Base-by-base conservation (phyloP, 495 filamentous ascomycete species). In the Sabuloglossum arenarium region DNA sequence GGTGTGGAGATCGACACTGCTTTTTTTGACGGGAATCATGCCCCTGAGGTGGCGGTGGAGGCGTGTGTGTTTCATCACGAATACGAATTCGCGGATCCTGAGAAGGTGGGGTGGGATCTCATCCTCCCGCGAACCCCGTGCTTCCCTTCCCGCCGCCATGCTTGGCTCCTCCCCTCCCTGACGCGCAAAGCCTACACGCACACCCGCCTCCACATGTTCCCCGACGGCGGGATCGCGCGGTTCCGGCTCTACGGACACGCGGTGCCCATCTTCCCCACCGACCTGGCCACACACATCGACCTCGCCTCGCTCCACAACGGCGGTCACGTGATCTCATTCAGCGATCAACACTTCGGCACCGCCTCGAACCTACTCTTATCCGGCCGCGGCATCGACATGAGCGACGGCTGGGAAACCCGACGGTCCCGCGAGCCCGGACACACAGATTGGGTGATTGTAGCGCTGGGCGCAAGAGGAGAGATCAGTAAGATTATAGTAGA, bases 321-420 rank as follows among this genome's bases (percentile, higher is more conserved):
- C 24, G 89, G 80, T 16, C 71, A 90, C 21, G 86, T 82, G 3
- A 69, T 86, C 1, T 74, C 73, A 0, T 88, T 83, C 62, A 89
- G 81, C 37, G 86, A 94, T 63, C 78, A 94, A 68, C 88, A 94
- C 66, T 96, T 84, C 64, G 86, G 88, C 1, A 81, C 79, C 9
- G 85, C 81, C 65, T 79, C 82, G 58, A 94, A 96, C 66, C 67
- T 94, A 47, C 75, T 94, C 14, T 71, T 94, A 12, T 88, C 89
- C 2, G 88, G 88, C 1, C 74, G 89, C 27, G 89, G 89, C 6
- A 79, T 82, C 64, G 82, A 96, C 67, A 94, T 94, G 88, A 84
- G 88, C 30, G 88, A 94, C 66, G 89, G 89, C 2, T 96, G 89
- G 88, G 88, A 96, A 69, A 96, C 88, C 11, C 80, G 82, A 54